Conservation (phyloP, 2,329 filamentous ascomycete species). For the Colletotrichum phormii region DNA sequence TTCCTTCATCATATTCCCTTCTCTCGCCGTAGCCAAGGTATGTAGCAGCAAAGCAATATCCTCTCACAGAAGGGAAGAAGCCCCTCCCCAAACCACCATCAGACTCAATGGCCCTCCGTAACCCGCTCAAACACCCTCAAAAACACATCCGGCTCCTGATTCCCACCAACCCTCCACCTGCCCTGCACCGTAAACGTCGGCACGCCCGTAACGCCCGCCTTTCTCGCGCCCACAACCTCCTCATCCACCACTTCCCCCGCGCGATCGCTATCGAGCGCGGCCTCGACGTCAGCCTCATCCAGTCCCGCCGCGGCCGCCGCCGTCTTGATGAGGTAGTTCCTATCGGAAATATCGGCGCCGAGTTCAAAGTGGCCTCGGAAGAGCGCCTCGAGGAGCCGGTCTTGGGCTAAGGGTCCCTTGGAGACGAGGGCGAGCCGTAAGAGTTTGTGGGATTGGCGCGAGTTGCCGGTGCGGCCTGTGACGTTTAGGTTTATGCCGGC, state of each 20-base stretch:
- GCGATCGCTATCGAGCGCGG: slow-evolving; percentile 43
- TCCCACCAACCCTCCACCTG: slow-evolving; percentile 76
- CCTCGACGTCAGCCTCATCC: slow-evolving; percentile 36
- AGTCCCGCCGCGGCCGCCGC: slow-evolving; percentile 48
- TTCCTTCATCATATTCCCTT: neutral
- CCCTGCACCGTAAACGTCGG: slow-evolving; percentile 80
- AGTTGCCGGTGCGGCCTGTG: slow-evolving; percentile 55
- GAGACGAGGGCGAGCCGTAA: slow-evolving; percentile 52
- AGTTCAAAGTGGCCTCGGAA: slow-evolving; percentile 56
- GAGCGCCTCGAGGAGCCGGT: slow-evolving; percentile 54
- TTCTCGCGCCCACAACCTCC: slow-evolving; percentile 44
- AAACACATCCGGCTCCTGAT: slow-evolving; percentile 75
- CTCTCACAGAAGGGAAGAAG: neutral
- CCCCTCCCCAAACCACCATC: no score
- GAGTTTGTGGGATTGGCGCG: slow-evolving; percentile 60
- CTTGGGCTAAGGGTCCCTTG: slow-evolving; percentile 45
- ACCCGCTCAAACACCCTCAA: slow-evolving; percentile 74
- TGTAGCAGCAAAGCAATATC: no score
- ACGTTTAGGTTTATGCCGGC: slow-evolving; percentile 53
- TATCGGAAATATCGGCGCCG: slow-evolving; percentile 55
- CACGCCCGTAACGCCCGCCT: slow-evolving; percentile 69
- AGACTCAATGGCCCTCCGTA: slow-evolving; percentile 30
- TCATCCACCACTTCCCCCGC: slow-evolving; percentile 44
- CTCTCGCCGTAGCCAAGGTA: neutral
- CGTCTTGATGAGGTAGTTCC: slow-evolving; percentile 49